These are phyloP conservation scores for Lachnellula hyalina DNA, from an alignment of 2,329 filamentous ascomycete genomes.

Conservation along the genomic window DNA sequence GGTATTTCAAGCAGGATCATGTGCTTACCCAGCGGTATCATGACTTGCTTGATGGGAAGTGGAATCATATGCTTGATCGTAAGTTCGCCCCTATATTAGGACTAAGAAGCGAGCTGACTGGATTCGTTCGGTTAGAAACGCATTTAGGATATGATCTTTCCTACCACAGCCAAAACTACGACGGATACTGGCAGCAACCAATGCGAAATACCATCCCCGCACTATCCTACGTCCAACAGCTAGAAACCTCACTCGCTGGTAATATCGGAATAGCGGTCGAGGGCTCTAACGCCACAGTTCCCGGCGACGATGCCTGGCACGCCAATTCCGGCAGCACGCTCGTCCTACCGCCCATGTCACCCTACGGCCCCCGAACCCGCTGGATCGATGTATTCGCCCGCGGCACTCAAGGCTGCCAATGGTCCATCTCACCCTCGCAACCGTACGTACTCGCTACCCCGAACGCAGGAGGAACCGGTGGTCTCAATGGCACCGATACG, in stretches of 20 bases:
- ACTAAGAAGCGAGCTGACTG: conserved; percentile 27
- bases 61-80: conserved; percentile 57
- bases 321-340: conserved; percentile 49
- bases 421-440: conserved; percentile 43
- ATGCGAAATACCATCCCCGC: conserved; percentile 64
- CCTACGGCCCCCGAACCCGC: conserved; percentile 48
- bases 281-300: conserved; percentile 60
- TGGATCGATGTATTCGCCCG: conserved; percentile 62
- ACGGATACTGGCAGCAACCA: conserved; percentile 60
- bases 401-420: conserved; percentile 47
- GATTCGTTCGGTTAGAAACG: conserved; percentile 39
- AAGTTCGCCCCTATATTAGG: conserved; percentile 12
- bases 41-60: conserved; percentile 53
- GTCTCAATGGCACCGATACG: conserved; percentile 42
- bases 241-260: conserved; percentile 54
- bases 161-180: background rate
- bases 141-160: conserved; percentile 45
- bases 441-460: conserved; percentile 49
- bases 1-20: conserved; percentile 51
- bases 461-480: conserved; percentile 44
- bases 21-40: conserved; percentile 54
- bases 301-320: conserved; percentile 61
- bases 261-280: conserved; percentile 60
- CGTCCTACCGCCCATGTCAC: conserved; percentile 51
- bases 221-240: conserved; percentile 53